phyloP scores from a whole-genome alignment of 192 early-diverging fungal species.

The Backusella australiensis region DNA sequence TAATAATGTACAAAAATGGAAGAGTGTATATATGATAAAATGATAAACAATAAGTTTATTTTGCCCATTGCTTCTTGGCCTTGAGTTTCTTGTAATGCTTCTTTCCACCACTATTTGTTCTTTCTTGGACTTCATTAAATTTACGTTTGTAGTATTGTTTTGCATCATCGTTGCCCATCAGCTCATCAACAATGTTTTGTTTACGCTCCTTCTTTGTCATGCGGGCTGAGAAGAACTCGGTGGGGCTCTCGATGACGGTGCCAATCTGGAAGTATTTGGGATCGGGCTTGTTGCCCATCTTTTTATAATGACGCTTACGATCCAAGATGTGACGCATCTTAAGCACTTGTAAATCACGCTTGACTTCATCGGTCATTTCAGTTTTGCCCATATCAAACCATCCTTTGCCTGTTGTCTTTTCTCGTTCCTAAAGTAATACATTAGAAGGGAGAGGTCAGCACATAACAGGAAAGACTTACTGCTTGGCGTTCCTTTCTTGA shows the following conservation, averaged over 20 bases:
- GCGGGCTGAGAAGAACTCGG: slow-evolving; percentile 88
- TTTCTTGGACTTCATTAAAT: slow-evolving; percentile 73
- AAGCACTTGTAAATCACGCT: slow-evolving; percentile 86
- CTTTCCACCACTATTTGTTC: slow-evolving; percentile 52
- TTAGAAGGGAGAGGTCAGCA: neutral
- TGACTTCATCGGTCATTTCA: slow-evolving; percentile 83
- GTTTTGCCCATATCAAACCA: slow-evolving; percentile 94
- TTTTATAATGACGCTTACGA: slow-evolving; percentile 91
- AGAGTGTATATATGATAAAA: neutral
- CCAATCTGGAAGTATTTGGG: slow-evolving; percentile 96
- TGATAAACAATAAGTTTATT: neutral
- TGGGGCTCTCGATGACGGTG: slow-evolving; percentile 84
- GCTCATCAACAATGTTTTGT: slow-evolving; percentile 82
- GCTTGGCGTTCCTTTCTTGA: slow-evolving; percentile 39
- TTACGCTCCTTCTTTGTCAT: slow-evolving; percentile 83
- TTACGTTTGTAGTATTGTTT: slow-evolving; percentile 87
- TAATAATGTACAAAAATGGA: neutral
- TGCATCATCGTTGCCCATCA: slow-evolving; percentile 73
- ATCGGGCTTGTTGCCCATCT: slow-evolving; percentile 58
- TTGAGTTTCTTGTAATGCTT: slow-evolving; percentile 51
- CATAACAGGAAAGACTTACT: slow-evolving; percentile 14
- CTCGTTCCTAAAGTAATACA: slow-evolving; percentile 13
- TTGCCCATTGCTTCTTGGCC: slow-evolving; percentile 10
- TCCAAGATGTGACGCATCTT: slow-evolving; percentile 86
- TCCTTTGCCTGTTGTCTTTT: slow-evolving; percentile 38